Evolutionary conservation across 805 yeast species (phyloP), one percentile per base, ranked within the genome.

Genomic region (Candida ponderosae): DNA sequence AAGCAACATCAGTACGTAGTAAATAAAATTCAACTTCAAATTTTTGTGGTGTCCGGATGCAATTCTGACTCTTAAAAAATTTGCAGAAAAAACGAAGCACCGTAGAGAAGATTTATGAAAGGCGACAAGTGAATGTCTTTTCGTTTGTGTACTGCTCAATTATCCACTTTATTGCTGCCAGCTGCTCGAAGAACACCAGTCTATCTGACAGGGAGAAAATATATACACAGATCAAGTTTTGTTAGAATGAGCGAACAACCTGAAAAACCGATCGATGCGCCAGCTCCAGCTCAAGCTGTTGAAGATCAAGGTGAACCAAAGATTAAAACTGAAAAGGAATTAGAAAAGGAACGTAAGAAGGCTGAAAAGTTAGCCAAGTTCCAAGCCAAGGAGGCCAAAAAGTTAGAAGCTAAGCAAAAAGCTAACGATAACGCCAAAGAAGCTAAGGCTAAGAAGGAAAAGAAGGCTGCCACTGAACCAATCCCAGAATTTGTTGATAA

Each of bases 361-460:
- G 89, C 95, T 45, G 93, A 86, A 68, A 81, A 86, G 60, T 65
- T 85, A 52, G 82, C 93, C 60, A 79, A 87, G 62, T 86, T 89
- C 63, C 74, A 80, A 52, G 95, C 97, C 41, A 78, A 81, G 53
- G 73, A 83, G 64, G 65, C 84, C 59, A 82, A 88, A 62, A 76
- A 84, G 59, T 78, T 79, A 38, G 73, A 70, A 41, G 72, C 73
- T 43, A 70, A 71, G 37, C 57, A 61, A 45, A 57, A 62, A 36
- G 56, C 55, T 34, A 45, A 45, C 27, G 57, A 58, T 38, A 46
- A 61, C 23, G 45, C 45, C 27, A 67, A 68, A 43, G 68, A 65
- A 33, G 56, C 65, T 18, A 74, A 76, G 59, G 80, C 84, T 65
- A 77, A 79, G 53, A 78, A 79, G 58, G 75, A 73, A 59, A 80